Conservation (phyloP, 2,329 filamentous ascomycete species). For the Talaromyces sp. region DNA sequence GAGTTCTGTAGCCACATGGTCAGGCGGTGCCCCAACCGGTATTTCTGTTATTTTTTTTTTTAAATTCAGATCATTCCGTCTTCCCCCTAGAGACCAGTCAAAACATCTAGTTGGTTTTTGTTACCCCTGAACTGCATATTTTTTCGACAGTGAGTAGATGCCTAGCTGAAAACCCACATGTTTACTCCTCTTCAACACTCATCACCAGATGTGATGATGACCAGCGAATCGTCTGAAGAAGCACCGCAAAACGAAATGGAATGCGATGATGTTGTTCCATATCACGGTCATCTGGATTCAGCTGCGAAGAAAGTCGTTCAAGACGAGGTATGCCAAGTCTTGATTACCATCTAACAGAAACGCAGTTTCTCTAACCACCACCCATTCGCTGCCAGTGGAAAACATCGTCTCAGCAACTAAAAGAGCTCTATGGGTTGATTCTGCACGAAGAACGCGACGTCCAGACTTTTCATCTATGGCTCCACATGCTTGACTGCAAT, state of each 20-base stretch:
- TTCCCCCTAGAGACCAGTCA: neutral
- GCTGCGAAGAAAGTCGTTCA: neutral
- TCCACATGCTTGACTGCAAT: slow-evolving; percentile 7
- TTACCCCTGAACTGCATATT: neutral
- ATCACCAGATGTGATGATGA: neutral
- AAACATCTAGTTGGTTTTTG: neutral
- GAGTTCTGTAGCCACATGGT: neutral
- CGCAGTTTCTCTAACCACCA: neutral
- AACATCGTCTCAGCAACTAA: neutral
- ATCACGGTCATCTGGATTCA: neutral
- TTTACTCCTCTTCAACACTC: neutral
- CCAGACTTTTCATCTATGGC: slow-evolving; percentile 10
- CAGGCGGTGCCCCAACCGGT: neutral
- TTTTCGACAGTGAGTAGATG: neutral
- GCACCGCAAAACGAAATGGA: neutral
- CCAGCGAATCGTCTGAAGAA: neutral
- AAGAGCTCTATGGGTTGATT: slow-evolving; percentile 8
- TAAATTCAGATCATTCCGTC: neutral
- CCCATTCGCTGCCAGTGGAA: neutral
- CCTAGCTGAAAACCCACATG: neutral
- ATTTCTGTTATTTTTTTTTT: neutral
- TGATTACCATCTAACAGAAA: neutral
- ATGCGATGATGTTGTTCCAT: neutral
- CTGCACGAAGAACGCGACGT: slow-evolving; percentile 3
- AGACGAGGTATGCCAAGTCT: neutral